Percentiles rank a stretch among this genome's conserved stretches.
phyloP scores from a whole-genome alignment of 345 rosid genomes.

The Linum trigynum region DNA sequence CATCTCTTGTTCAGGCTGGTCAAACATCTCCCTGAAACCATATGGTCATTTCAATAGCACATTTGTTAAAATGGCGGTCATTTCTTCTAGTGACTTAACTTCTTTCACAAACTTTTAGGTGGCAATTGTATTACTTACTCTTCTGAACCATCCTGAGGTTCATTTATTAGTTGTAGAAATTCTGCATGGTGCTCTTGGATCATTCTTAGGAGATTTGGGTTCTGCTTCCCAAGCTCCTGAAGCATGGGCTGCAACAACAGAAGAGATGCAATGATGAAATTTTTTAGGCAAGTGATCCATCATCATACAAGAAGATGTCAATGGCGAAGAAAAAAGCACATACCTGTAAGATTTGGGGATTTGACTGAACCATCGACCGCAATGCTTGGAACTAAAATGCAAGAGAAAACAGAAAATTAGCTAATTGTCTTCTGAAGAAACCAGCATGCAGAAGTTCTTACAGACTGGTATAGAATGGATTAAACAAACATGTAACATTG shows the following conservation, averaged over 20 bases:
- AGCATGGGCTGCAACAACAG: conserved; percentile 78
- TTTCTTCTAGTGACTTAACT: neutral
- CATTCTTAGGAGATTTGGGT: conserved; percentile 81
- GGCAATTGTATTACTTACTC: conserved; percentile 44
- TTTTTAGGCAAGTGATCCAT: neutral
- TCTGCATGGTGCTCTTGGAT: conserved; percentile 92
- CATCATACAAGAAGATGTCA: neutral
- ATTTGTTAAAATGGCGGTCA: neutral
- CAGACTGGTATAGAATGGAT: neutral
- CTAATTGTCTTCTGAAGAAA: too few species aligned
- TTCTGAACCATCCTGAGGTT: conserved; percentile 85
- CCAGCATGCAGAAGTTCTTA: too few species aligned
- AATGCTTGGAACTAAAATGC: conserved; percentile 69
- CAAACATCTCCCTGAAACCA: conserved; percentile 59
- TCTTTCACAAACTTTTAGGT: too few species aligned
- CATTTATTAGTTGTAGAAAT: conserved; percentile 89
- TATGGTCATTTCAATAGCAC: neutral
- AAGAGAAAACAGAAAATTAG: neutral
- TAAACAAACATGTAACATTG: neutral
- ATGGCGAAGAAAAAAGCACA: neutral
- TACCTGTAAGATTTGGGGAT: conserved; percentile 96
- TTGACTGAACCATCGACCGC: conserved; percentile 91
- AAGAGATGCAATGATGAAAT: neutral
- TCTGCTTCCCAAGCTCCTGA: conserved; percentile 98
- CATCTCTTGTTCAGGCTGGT: conserved; percentile 84